Percentiles rank a stretch among this genome's conserved stretches.
Evolutionary conservation across 768 basidiomycete species (phyloP).

Genomic region (Roridomyces roridus): DNA sequence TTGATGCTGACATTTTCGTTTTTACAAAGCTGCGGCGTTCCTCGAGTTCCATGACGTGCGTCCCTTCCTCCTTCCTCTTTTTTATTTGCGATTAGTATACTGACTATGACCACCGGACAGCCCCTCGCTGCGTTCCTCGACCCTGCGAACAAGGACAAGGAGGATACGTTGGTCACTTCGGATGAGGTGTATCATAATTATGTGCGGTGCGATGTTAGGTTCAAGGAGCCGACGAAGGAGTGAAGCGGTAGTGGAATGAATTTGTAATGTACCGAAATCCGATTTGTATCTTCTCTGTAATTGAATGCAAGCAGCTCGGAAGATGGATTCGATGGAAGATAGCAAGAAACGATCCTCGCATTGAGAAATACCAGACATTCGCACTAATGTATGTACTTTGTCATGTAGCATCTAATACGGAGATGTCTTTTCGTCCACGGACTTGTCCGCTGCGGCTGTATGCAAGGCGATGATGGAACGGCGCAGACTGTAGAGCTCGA

Average conservation of each 20-base stretch:
- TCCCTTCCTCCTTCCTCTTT: background rate
- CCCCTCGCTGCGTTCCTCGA: constrained; percentile 73
- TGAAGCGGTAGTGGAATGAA: background rate
- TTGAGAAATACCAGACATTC: too few species aligned
- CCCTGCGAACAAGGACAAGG: constrained; percentile 56
- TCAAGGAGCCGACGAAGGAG: constrained; percentile 30
- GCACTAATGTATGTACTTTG: background rate
- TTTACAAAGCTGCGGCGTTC: constrained; percentile 60
- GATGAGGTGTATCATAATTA: constrained; percentile 80
- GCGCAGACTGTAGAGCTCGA: constrained; percentile 33
- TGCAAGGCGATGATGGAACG: constrained; percentile 43
- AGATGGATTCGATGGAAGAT: background rate
- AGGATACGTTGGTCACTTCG: constrained; percentile 71
- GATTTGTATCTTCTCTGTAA: too few species aligned
- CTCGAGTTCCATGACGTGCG: constrained; percentile 71
- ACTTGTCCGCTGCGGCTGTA: constrained; percentile 33
- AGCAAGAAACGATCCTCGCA: background rate
- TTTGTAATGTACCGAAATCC: too few species aligned
- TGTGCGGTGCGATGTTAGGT: constrained; percentile 60
- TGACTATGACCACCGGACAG: constrained; percentile 29
- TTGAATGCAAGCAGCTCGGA: too few species aligned
- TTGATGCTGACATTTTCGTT: background rate
- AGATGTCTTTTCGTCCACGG: constrained; percentile 19
- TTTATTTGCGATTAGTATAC: too few species aligned
- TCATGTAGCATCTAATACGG: too few species aligned